Percentiles rank a stretch among this genome's conserved stretches.
These are phyloP conservation scores for Plasmodium chabaudi DNA, from an alignment of 169 alveolate genomes.

Conservation along the genomic window DNA sequence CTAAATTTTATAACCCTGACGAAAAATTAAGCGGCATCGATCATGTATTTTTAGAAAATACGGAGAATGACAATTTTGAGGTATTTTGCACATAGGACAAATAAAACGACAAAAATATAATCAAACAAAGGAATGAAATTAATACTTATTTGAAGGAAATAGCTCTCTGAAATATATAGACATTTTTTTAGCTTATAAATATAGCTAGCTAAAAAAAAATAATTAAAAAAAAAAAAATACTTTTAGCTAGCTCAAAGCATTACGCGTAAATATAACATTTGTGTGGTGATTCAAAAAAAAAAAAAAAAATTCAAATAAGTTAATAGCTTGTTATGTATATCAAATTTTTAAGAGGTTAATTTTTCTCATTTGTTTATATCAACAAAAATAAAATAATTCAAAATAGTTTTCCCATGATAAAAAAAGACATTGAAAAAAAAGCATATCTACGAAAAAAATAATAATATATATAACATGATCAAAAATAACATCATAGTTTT, in stretches of 20 bases:
- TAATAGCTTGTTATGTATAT: too few relatives aligned
- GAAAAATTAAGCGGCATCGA: not conserved
- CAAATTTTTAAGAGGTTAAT: too few relatives aligned
- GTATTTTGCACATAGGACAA: not conserved
- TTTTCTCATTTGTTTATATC: too few relatives aligned
- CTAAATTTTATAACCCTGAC: conserved; percentile 86
- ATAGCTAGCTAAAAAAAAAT: not conserved
- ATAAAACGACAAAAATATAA: not conserved
- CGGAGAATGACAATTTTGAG: not conserved
- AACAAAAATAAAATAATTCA: too few relatives aligned
- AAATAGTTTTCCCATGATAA: too few relatives aligned
- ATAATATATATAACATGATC: too few relatives aligned
- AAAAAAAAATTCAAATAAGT: not conserved
- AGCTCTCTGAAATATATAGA: conserved; percentile 55
- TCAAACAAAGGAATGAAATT: not conserved
- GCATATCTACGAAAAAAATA: too few relatives aligned
- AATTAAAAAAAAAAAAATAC: not conserved
- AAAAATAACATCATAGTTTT: too few relatives aligned
- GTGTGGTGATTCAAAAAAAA: not conserved
- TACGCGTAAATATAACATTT: not conserved
- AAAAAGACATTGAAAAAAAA: too few relatives aligned
- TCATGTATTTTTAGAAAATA: too few relatives aligned
- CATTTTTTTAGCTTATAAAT: conserved; percentile 11
- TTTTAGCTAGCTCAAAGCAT: too few relatives aligned
- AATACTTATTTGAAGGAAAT: conserved; percentile 70